A percentile compares a stretch with the other conserved stretches of the same genome.
Evolutionary conservation across 352 stramenopile species (phyloP).

Genomic region (Globisporangium nunn): DNA sequence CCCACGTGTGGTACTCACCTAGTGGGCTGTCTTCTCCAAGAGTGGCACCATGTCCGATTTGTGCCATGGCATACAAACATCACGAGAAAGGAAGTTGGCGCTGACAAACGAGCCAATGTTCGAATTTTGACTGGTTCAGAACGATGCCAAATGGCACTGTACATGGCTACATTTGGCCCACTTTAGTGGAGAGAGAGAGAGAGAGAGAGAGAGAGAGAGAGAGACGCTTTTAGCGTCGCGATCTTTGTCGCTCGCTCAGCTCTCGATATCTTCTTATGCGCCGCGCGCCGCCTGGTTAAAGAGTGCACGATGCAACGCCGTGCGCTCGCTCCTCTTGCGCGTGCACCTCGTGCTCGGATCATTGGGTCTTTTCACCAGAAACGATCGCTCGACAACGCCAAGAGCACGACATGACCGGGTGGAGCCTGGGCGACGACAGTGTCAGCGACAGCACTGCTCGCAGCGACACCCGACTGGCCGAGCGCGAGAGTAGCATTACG

Average conservation of each 20-base stretch:
- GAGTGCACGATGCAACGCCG: too few relatives aligned
- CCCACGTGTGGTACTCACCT: neutral
- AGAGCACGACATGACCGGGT: constrained; percentile 3
- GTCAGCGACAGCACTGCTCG: neutral
- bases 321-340: too few relatives aligned
- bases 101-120: neutral
- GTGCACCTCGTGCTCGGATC: too few relatives aligned
- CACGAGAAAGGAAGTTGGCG: neutral
- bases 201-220: too few relatives aligned
- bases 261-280: too few relatives aligned
- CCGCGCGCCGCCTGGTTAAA: too few relatives aligned
- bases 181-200: too few relatives aligned
- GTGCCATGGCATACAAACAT: neutral
- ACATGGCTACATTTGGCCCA: neutral
- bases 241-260: too few relatives aligned
- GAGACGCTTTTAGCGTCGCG: too few relatives aligned
- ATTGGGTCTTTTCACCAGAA: neutral
- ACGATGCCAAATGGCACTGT: neutral
- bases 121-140: neutral
- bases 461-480: constrained; percentile 1
- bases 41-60: neutral
- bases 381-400: too few relatives aligned
- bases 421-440: constrained; percentile 2
- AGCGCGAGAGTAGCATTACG: neutral
- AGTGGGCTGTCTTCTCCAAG: neutral